Base-by-base conservation (phyloP, 306 rosid genomes). In the Nissolia schottii region DNA sequence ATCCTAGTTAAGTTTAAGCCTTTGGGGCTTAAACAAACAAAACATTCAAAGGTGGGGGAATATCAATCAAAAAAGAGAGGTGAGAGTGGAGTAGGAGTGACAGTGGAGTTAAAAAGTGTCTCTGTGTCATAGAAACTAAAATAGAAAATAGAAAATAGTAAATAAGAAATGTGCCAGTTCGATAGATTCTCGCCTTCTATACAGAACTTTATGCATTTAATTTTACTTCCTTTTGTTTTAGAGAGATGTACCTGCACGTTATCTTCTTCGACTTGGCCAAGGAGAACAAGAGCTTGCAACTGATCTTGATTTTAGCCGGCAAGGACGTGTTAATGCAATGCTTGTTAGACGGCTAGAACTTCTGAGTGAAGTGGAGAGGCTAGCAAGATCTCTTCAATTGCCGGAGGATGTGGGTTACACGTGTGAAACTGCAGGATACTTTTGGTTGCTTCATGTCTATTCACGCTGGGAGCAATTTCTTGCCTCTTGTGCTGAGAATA, bases 191-290 rank as follows among this genome's bases (percentile, higher is more conserved):
- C 51, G 24, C 73, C 46, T 57, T 40, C 6, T 75, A 2, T 22
- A 45, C 23, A 14, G 13, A 75, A 58, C 34, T 70, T 77, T 64
- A 12, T 38, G 8, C 68, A 51, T 49, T 46, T 34, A 25, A 31
- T 51, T 64, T 70, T 55, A 53, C 40, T 67, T 5, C 25, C 57
- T 69, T 56, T 57, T 77, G 50, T 81, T 75, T 74, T 73, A 91
- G 99, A 94, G 99, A 87, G 99, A 91, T 82, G 95, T 94, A 24
- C 99, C 99, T 37, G 97, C 99, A 63, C 96, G 97, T 27, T 94
- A 94, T 91, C 96, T 94, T 51, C 99, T 94, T 75, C 90, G 99
- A 63, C 99, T 94, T 85, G 99, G 99, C 79, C 97, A 94, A 82
- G 99, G 99, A 73, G 99, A 94, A 67, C 99, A 91, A 78, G 99